Evolutionary conservation across 495 filamentous ascomycete genomes (phyloP).

Genomic region (Cladorrhinum samala): DNA sequence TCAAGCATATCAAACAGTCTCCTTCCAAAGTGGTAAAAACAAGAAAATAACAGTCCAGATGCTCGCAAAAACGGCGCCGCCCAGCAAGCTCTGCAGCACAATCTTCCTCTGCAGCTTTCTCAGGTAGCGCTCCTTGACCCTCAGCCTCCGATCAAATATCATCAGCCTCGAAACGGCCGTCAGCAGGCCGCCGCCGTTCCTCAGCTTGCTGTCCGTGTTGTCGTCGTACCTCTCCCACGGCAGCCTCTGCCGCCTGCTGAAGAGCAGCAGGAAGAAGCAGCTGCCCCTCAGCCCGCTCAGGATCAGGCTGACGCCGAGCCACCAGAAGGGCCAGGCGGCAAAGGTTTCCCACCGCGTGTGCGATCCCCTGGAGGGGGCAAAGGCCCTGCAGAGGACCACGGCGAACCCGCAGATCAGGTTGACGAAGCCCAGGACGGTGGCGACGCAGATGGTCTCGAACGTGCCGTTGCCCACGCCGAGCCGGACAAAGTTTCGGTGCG

Average conservation of each 20-base stretch:
- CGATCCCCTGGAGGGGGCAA: conserved; percentile 27
- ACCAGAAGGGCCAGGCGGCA: conserved; percentile 37
- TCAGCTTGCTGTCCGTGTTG: conserved; percentile 3
- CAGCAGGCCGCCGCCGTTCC: conserved; percentile 11
- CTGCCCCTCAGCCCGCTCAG: conserved; percentile 32
- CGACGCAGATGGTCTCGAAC: conserved; percentile 38
- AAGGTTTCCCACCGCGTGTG: conserved; percentile 31
- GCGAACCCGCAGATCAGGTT: conserved; percentile 29
- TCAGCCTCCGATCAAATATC: conserved; percentile 39
- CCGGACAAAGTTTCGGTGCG: conserved; percentile 45
- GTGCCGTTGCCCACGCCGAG: conserved; percentile 41
- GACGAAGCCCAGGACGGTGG: conserved; percentile 31
- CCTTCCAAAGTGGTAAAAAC: conserved; percentile 35
- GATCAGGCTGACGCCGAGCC: conserved; percentile 31
- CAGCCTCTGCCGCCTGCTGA: conserved; percentile 33
- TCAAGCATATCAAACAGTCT: conserved; percentile 22
- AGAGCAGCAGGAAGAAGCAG: conserved; percentile 39
- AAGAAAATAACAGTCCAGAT: conserved; percentile 31
- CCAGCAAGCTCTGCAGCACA: conserved; percentile 34
- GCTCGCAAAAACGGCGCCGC: conserved; percentile 31
- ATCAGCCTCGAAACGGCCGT: conserved; percentile 29
- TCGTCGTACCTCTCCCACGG: conserved; percentile 40
- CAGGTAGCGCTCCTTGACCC: conserved; percentile 35
- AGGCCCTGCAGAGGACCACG: conserved; percentile 26
- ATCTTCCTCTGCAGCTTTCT: conserved; percentile 35